Conservation (phyloP, 2,329 filamentous ascomycete genomes). For the Akanthomyces lecanii region DNA sequence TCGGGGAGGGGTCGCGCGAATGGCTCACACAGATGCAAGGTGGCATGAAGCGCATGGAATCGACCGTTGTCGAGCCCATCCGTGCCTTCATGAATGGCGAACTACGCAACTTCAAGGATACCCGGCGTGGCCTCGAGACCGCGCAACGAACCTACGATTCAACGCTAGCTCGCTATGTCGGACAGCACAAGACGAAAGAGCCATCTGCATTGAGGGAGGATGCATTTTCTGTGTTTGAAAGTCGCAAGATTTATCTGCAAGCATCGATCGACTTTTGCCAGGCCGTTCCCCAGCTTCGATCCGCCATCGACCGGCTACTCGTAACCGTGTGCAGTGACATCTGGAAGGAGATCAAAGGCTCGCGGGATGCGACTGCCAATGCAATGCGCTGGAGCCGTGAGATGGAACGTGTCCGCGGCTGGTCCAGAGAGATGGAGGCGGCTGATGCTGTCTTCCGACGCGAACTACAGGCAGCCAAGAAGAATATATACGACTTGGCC, state of each 20-base stretch:
- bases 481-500: constrained; percentile 76
- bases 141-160: constrained; percentile 82
- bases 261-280: constrained; percentile 92
- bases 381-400: constrained; percentile 69
- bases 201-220: constrained; percentile 87
- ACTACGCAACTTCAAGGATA: constrained; percentile 80
- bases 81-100: constrained; percentile 73
- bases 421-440: constrained; percentile 90
- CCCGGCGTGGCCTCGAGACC: constrained; percentile 68
- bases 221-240: constrained; percentile 92
- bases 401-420: constrained; percentile 87
- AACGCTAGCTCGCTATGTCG: constrained; percentile 73
- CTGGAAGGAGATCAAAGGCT: constrained; percentile 77
- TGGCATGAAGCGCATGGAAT: constrained; percentile 73
- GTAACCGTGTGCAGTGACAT: constrained; percentile 81
- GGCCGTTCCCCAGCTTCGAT: constrained; percentile 78
- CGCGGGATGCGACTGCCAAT: constrained; percentile 60
- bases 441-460: constrained; percentile 79
- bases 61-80: constrained; percentile 75
- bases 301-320: constrained; percentile 78
- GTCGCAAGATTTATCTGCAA: constrained; percentile 83
- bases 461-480: constrained; percentile 73
- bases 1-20: constrained; percentile 80
- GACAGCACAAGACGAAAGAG: constrained; percentile 90
- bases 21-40: constrained; percentile 77